Evolutionary conservation across 2,329 filamentous ascomycete species (phyloP), one percentile per base, ranked within the genome.

Genomic region (Helminthosporium solani): DNA sequence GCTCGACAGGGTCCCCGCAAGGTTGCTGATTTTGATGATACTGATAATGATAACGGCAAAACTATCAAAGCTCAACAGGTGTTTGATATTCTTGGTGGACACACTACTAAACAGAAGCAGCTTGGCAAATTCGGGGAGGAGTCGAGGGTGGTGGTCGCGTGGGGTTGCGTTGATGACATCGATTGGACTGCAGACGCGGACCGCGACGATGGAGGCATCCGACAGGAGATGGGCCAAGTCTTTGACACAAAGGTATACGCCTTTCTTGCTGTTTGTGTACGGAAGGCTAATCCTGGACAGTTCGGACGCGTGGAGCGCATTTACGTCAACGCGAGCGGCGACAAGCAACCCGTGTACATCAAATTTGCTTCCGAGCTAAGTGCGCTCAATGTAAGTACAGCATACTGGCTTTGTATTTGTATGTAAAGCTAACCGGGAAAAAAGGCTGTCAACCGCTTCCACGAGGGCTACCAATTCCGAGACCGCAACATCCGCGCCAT

Each of bases 191-290:
- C 77, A n/a, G 92, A 96, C 68, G 82, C 96, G 39, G 53, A 60
- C 19, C 81, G 85, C 48, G 73, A 78, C 11, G 72, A 75, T 15
- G 78, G 82, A 27, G 78, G 79, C 43, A 74, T 99, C 40, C 85
- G 92, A 57, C 92, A 97, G 73, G 91, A 96, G 68, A 96, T 99
- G 70, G 94, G 94, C 6, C 89, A 96, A 63, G 89, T 95, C 66
- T 96, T 95, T 70, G 85, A 85, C 40, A 83, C 89, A 54, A 90
- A 91, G 78, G 82, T 85, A n/a, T n/a, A 63, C 55, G 64, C 53
- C n/a, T 19, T 16, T 14, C 21, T 47, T 51, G 46, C 39, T 43
- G 18, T 44, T 3, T 14, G 15, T 16, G 39, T 39, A 46, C 9
- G 28, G 14, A 28, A 34, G 25, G 40, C 50, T 64, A 50, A 58